Evolutionary conservation across 768 basidiomycete genomes (phyloP), one percentile per base, ranked within the genome.

Genomic region (Phanerodontia chrysosporium): DNA sequence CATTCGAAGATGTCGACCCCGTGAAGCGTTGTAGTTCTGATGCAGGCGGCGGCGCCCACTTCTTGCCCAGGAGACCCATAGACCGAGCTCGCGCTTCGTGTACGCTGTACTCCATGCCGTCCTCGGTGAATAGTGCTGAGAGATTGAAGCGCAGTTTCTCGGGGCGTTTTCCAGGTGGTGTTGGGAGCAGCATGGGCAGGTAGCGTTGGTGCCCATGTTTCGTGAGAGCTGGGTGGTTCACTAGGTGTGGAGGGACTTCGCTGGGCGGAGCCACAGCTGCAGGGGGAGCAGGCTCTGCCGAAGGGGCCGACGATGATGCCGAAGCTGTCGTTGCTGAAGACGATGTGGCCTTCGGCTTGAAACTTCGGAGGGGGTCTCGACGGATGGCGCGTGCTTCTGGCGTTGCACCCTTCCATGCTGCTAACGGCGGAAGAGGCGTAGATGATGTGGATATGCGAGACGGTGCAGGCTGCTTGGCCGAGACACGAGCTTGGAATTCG

Each of bases 1-100:
- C 21, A 7, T 36, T 24, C 21, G 54, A 32, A 5, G 27, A 24
- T 22, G 54, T 18, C n/a, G 55, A 18, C 6, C 36, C 22, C 22
- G 52, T 78, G 25, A 84, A 81, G 14, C 73, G 72, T 6, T 71
- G 49, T 1, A 73, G 59, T 53, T 74, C 72, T 9, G 77, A 72
- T 18, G 65, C 72, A 5, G 82, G 77, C 0, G 86, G 86, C 0
- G 84, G 82, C 2, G 86, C 84, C 92, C 92, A 94, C 70, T 87
- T 89, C 78, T 92, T 94, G 21, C 88, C 87, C 9, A 90, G 75
- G 14, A 93, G 80, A 28, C 92, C 92, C 78, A 92, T 87, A 9
- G 87, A 87, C 18, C 85, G 83, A 1, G 92, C 89, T 10, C 92
- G 80, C 35, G 86, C 86, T 78, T 93, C 95, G 67, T 90, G 86